Conservation (phyloP, 1,284 basidiomycete genomes). For the Singerocomus rubriflavus region DNA sequence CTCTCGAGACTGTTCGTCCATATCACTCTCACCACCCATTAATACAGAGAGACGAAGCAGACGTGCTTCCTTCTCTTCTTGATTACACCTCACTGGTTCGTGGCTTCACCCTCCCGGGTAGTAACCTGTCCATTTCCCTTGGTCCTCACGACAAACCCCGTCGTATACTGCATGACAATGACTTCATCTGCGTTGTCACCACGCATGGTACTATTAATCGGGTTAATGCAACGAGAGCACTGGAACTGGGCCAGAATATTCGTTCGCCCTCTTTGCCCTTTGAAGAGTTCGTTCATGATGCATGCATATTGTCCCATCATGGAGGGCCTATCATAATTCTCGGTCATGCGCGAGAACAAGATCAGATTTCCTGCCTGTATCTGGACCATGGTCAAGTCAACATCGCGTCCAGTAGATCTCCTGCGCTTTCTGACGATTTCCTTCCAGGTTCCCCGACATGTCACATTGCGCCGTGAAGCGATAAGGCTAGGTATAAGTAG, state of each 20-base stretch:
- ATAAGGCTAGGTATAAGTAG: slow-evolving; percentile 43
- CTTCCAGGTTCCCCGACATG: slow-evolving; percentile 9
- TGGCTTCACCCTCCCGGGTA: slow-evolving; percentile 6
- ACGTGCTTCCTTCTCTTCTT: not conserved
- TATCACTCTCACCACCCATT: too few species aligned
- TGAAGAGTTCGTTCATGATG: slow-evolving; percentile 40
- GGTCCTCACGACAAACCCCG: slow-evolving; percentile 41
- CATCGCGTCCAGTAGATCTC: not conserved
- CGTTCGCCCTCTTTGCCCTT: slow-evolving; percentile 17
- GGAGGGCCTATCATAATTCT: slow-evolving; percentile 33
- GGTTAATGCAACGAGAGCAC: slow-evolving; percentile 21
- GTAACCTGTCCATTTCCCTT: slow-evolving; percentile 24
- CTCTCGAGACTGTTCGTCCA: not conserved
- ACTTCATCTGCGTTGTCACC: slow-evolving; percentile 30
- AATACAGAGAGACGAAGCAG: not conserved
- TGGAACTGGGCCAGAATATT: slow-evolving; percentile 17
- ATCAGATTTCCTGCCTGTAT: slow-evolving; percentile 34
- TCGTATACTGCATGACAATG: slow-evolving; percentile 31
- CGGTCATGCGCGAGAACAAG: slow-evolving; percentile 38
- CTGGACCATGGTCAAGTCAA: slow-evolving; percentile 25
- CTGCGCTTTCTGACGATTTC: slow-evolving; percentile 9
- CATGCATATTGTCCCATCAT: slow-evolving; percentile 36
- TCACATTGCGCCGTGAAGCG: slow-evolving; percentile 28
- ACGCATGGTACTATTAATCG: slow-evolving; percentile 38
- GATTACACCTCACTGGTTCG: slow-evolving; percentile 4